Evolutionary conservation across 2,329 filamentous ascomycete species (phyloP).

Genomic region (Conoideocrella luteorostrata): DNA sequence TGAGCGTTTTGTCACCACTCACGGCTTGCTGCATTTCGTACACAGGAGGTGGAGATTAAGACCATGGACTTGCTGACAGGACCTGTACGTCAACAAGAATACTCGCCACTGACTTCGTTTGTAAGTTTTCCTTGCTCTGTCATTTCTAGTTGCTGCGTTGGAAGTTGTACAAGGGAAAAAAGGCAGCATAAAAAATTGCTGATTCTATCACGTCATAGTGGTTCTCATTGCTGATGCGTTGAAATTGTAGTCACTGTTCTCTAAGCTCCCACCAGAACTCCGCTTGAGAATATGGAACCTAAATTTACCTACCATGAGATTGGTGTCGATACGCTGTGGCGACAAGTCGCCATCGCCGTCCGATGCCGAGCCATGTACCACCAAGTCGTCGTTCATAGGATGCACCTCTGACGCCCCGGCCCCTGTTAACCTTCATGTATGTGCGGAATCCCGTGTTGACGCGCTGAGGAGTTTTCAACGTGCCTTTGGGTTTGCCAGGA

Average conservation of each 20-base stretch:
- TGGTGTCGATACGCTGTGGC: slow-evolving; percentile 38
- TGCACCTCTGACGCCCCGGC: slow-evolving; percentile 36
- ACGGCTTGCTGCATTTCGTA: slow-evolving; percentile 4
- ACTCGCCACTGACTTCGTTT: slow-evolving; percentile 4
- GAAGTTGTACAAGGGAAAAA: no score
- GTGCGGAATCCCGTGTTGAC: slow-evolving; percentile 39
- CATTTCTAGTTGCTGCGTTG: no score
- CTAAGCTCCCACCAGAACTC: slow-evolving; percentile 38
- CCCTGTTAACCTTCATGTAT: slow-evolving; percentile 39
- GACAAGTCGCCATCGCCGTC: slow-evolving; percentile 20
- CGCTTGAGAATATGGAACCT: slow-evolving; percentile 42
- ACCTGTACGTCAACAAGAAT: background rate
- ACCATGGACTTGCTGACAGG: background rate
- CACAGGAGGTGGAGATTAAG: slow-evolving; percentile 3
- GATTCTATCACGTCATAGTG: no score
- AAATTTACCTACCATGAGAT: slow-evolving; percentile 34
- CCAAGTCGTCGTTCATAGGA: slow-evolving; percentile 20
- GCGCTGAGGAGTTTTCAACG: slow-evolving; percentile 34
- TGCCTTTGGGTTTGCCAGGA: slow-evolving; percentile 35
- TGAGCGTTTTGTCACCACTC: slow-evolving; percentile 7
- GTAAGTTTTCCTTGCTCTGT: slow-evolving; percentile 6
- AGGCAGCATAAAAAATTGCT: no score
- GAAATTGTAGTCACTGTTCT: slow-evolving; percentile 33
- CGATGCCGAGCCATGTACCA: slow-evolving; percentile 5
- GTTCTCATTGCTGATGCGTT: no score